Evolutionary conservation across 495 filamentous ascomycete species (phyloP).

Genomic region (Talaromyces thailandensis): DNA sequence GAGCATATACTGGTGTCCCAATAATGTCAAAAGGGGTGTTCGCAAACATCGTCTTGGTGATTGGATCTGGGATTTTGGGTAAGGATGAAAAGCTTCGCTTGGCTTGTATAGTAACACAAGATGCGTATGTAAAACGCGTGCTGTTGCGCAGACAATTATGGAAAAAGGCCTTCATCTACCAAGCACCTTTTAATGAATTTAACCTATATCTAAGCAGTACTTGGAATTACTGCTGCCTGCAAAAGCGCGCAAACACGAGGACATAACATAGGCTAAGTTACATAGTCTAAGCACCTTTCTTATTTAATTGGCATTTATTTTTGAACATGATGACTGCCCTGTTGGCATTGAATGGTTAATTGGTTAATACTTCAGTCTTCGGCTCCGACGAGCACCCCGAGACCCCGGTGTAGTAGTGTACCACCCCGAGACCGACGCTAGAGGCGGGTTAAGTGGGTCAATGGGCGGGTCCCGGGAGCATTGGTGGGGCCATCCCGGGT

Average conservation of each 20-base stretch:
- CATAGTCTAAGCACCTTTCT: background rate
- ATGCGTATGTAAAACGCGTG: background rate
- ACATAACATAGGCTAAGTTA: background rate
- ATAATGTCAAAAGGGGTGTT: background rate
- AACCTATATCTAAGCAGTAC: background rate
- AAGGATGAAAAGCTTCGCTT: background rate
- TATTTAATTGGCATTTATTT: background rate
- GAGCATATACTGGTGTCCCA: background rate
- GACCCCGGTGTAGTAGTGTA: background rate
- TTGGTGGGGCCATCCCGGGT: background rate
- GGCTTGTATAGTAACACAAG: background rate
- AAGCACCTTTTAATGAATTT: background rate
- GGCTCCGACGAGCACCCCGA: background rate
- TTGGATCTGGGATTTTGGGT: background rate
- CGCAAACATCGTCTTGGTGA: background rate
- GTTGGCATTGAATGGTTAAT: background rate
- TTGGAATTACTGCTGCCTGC: background rate
- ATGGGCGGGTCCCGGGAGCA: background rate
- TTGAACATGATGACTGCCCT: background rate
- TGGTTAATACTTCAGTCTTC: background rate
- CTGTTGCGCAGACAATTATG: background rate
- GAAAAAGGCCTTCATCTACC: background rate
- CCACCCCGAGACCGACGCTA: background rate
- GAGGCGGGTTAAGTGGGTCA: background rate
- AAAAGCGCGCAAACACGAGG: background rate